Conservation (phyloP, 2,329 filamentous ascomycete genomes). For the Colletotrichum caudatum region DNA sequence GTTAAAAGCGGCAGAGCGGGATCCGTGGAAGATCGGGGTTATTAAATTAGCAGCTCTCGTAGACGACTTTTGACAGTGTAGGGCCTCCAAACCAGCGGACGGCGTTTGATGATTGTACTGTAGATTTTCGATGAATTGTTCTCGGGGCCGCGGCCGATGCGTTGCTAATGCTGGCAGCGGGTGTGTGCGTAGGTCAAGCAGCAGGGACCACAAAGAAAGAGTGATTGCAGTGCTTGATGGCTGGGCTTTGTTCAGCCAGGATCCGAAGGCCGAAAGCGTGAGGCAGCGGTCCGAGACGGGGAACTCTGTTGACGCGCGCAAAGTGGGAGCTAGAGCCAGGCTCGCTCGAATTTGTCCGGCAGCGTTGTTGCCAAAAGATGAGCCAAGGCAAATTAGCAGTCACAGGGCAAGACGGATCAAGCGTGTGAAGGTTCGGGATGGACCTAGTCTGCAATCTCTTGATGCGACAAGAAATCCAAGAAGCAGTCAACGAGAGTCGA, state of each 20-base stretch:
- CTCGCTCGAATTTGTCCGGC: slow-evolving; percentile 27
- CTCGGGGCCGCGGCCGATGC: slow-evolving; percentile 23
- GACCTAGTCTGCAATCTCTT: slow-evolving; percentile 17
- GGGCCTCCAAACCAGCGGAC: slow-evolving; percentile 30
- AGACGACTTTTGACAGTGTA: neutral
- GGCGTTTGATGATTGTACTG: slow-evolving; percentile 35
- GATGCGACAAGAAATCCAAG: slow-evolving; percentile 26
- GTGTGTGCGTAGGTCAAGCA: slow-evolving; percentile 17
- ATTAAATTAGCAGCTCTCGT: neutral
- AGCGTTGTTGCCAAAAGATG: slow-evolving; percentile 23
- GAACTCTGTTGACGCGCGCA: slow-evolving; percentile 10
- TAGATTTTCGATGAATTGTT: slow-evolving; percentile 34
- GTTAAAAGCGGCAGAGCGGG: slow-evolving; percentile 35
- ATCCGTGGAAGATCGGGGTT: slow-evolving; percentile 15
- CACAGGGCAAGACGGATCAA: neutral
- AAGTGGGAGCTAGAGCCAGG: slow-evolving; percentile 22
- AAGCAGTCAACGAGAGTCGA: neutral
- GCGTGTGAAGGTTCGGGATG: slow-evolving; percentile 14
- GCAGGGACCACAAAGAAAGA: neutral
- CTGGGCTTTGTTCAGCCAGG: slow-evolving; percentile 36
- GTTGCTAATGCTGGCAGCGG: neutral
- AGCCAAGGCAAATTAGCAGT: slow-evolving; percentile 6
- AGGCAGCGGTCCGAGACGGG: slow-evolving; percentile 32
- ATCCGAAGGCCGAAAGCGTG: slow-evolving; percentile 35
- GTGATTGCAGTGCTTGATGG: slow-evolving; percentile 4